Base-by-base conservation (phyloP, 1,139 yeast genomes). In the Taphrina flavorubra region DNA sequence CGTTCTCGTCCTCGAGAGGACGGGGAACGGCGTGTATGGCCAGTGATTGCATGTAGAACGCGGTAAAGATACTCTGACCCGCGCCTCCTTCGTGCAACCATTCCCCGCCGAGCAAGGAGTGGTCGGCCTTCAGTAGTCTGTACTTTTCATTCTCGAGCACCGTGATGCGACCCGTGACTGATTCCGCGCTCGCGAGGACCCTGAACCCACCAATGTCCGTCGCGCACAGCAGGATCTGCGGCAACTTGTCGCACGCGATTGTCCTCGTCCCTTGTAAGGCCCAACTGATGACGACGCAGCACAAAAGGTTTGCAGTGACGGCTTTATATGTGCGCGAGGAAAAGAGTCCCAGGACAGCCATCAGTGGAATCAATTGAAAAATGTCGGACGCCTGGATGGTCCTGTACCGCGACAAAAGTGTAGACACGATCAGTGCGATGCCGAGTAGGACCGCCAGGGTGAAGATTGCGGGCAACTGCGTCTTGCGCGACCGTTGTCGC, bases 31-130 rank as follows among this genome's bases (percentile, higher is more conserved):
- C 59, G n/a, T 63, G 55, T 6, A 63, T 18, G 11, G 47, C 60
- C 55, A 63, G 20, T 13, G 56, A 31, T 42, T 63, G 67, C 67
- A 63, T 63, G 67, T 63, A 63, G 16, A 63, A 63, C 10, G 67
- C 51, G 2, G 67, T 31, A 46, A 53, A 63, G 55, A 63, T 63
- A 8, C 61, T 55, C 25, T 63, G 67, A 6, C 67, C 61, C 7
- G 18, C 40, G 13, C 46, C 53, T 25, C 31, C 31, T 18, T n/a
- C 39, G 3, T 51, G 55, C 10, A 40, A 34, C 67, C 67, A 63
- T 46, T 63, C 61, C 11, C 67, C 67, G 10, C 67, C 67, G 11
- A 63, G 55, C 47, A 63, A 37, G 10, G 67, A 63, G 47, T 63
- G 67, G 36, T 46, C 67, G 11, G 61, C 67, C 51, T 55, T 55